Base-by-base conservation (phyloP, 768 basidiomycete species). In the Melanogaster broomeanus region DNA sequence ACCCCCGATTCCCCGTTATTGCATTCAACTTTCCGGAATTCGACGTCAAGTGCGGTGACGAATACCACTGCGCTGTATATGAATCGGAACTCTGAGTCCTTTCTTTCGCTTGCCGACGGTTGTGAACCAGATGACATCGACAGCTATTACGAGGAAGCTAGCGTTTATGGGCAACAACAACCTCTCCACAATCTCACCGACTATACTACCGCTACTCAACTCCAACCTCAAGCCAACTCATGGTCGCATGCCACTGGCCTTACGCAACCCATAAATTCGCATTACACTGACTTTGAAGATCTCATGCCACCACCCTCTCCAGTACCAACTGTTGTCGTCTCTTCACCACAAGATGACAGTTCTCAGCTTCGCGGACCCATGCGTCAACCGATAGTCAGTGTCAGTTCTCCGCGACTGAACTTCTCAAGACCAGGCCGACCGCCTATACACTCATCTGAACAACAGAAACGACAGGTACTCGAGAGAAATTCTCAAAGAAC, bases 371-470 rank as follows among this genome's bases (percentile, higher is more conserved):
- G 31, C 10, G 48, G 48, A 16, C 46, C 61, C 10, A 57, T 66
- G 49, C 74, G 78, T 19, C 70, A 73, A 41, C 78, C 79, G 7
- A 74, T 81, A 31, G 66, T 75, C 37, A 28, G 58, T 15, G 52
- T 53, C 40, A 65, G 55, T 30, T 49, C 58, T 16, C 71, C 75
- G 6, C 72, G 73, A 13, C 64, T 77, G 27, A 88, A 87, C 62
- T 88, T 84, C 60, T 88, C 88, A 21, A 73, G 85, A 43, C 85
- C 86, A 41, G 76, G 79, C 47, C 78, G 80, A 19, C 76, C 78
- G 16, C 67, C 67, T 0, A 73, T 74, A 56, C 59, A 68, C 21
- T 69, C 66, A 11, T 69, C 75, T 25, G 68, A 72, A 39, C 70
- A 71, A 25, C 59, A 67, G 50, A 77, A 80, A 51, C 71, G 69